These are phyloP conservation scores for Yamadazyma diospyri DNA, from an alignment of 1,139 yeast species.

Conservation along the genomic window DNA sequence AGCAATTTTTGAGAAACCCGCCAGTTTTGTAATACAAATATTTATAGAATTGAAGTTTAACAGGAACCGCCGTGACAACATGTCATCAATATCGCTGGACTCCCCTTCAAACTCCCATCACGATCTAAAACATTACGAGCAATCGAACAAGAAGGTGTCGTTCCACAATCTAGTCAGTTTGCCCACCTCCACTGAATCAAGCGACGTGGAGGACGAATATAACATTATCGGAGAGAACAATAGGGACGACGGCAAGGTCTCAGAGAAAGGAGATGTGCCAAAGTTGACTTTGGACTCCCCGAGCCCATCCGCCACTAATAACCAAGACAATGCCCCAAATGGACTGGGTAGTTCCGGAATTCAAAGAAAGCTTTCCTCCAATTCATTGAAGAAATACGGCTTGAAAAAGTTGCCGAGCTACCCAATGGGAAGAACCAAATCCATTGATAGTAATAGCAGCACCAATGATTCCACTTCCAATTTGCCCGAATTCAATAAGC, in stretches of 20 bases:
- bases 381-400: slow-evolving; percentile 11
- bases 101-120: too few relatives aligned
- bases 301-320: background rate
- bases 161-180: slow-evolving; percentile 10
- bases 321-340: background rate
- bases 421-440: slow-evolving; percentile 23
- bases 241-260: too few relatives aligned
- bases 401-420: slow-evolving; percentile 15
- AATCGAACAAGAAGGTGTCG: slow-evolving; percentile 12
- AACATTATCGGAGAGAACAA: background rate
- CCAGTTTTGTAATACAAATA: too few relatives aligned
- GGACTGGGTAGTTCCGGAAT: background rate
- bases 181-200: slow-evolving; percentile 14
- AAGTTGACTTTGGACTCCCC: too few relatives aligned
- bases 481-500: slow-evolving; percentile 60
- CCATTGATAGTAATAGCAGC: slow-evolving; percentile 25
- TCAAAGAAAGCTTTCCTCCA: slow-evolving; percentile 1
- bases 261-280: too few relatives aligned
- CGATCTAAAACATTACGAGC: too few relatives aligned
- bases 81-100: slow-evolving; percentile 2
- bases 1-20: slow-evolving; percentile 1
- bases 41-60: too few relatives aligned
- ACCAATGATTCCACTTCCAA: slow-evolving; percentile 18
- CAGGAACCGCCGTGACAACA: too few relatives aligned
- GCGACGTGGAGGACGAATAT: slow-evolving; percentile 13